Evolutionary conservation across 768 basidiomycete genomes (phyloP).

Genomic region (Crepidotus variabilis): DNA sequence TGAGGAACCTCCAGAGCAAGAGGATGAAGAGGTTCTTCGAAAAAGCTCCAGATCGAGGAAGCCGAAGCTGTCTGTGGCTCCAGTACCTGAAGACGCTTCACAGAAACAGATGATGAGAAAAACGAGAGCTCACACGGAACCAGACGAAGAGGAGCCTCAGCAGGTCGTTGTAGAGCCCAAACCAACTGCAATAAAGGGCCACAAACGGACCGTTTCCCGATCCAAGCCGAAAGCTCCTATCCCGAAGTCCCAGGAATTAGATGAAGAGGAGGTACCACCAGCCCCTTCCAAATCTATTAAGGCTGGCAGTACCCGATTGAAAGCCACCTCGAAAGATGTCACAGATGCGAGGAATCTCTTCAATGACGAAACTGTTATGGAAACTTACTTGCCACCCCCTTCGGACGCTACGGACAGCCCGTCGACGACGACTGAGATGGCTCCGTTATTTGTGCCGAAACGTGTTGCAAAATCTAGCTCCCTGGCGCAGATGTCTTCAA

Average conservation of each 20-base stretch:
- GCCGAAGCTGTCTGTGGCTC: slow-evolving; percentile 11
- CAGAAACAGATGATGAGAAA: slow-evolving; percentile 21
- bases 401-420: slow-evolving; percentile 7
- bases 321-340: slow-evolving; percentile 7
- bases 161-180: slow-evolving; percentile 7
- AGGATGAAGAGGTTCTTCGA: slow-evolving; percentile 7
- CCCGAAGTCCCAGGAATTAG: slow-evolving; percentile 11
- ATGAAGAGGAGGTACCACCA: slow-evolving; percentile 7
- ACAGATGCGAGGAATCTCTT: slow-evolving; percentile 13
- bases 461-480: slow-evolving; percentile 10
- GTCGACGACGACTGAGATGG: slow-evolving; percentile 8
- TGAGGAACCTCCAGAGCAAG: slow-evolving; percentile 12
- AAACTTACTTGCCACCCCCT: slow-evolving; percentile 10
- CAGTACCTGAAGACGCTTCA: slow-evolving; percentile 1
- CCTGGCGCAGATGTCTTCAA: not conserved
- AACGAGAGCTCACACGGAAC: slow-evolving; percentile 15
- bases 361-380: slow-evolving; percentile 18
- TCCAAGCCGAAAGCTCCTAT: slow-evolving; percentile 9
- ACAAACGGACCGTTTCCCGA: slow-evolving; percentile 5
- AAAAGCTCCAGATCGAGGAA: slow-evolving; percentile 13
- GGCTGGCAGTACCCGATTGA: slow-evolving; percentile 2
- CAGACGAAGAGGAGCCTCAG: slow-evolving; percentile 15
- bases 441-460: slow-evolving; percentile 20
- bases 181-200: slow-evolving; percentile 8
- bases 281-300: slow-evolving; percentile 9